phyloP scores from a whole-genome alignment of 2,329 filamentous ascomycete genomes.

The Botrytis medusae region DNA sequence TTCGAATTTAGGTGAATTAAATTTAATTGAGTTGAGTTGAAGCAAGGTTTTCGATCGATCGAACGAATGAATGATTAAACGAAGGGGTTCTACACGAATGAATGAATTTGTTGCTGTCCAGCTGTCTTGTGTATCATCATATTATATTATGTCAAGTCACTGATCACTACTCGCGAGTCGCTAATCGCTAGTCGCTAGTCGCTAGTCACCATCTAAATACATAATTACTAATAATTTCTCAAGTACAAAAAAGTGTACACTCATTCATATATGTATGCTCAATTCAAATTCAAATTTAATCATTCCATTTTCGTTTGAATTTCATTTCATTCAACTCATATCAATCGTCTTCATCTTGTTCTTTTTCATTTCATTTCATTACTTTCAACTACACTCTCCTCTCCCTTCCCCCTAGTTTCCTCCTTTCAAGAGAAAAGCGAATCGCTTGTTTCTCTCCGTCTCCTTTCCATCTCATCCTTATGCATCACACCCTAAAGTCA shows the following conservation, averaged over 20 bases:
- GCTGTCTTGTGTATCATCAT: no score
- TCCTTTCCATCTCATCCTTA: neutral
- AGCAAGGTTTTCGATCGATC: no score
- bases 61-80: no score
- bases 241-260: neutral
- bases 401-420: no score
- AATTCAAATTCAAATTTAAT: neutral
- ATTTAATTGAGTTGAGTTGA: no score
- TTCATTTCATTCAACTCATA: slow-evolving; percentile 9
- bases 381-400: slow-evolving; percentile 4
- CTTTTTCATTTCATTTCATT: neutral
- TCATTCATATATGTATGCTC: neutral
- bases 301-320: neutral
- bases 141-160: no score
- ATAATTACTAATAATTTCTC: neutral
- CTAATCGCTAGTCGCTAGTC: no score
- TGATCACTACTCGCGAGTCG: no score
- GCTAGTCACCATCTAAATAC: neutral
- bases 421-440: no score
- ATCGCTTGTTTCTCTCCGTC: neutral
- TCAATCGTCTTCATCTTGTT: neutral
- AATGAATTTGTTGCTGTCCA: no score
- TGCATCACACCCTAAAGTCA: neutral
- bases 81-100: no score
- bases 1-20: no score